These are phyloP conservation scores for Trypanosoma platydactyli DNA, from an alignment of 208 protist species.

Conservation along the genomic window DNA sequence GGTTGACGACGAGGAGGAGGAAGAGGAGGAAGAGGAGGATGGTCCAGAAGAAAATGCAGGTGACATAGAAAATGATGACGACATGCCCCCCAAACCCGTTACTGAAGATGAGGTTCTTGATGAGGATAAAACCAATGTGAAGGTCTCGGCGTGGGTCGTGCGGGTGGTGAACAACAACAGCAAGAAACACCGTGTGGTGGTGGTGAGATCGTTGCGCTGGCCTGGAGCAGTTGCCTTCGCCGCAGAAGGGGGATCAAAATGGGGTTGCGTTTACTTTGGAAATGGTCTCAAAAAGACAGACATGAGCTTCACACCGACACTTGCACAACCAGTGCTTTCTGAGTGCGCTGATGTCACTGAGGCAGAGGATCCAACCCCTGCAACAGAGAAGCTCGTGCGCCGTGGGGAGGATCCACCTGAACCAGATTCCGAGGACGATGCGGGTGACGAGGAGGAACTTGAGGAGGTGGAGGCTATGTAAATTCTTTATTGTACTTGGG, in stretches of 20 bases:
- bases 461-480: slow-evolving; percentile 64
- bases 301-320: slow-evolving; percentile 78
- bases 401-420: slow-evolving; percentile 88
- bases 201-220: slow-evolving; percentile 88
- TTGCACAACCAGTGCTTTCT: slow-evolving; percentile 68
- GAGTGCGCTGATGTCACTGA: slow-evolving; percentile 87
- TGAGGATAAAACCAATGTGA: slow-evolving; percentile 85
- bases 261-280: slow-evolving; percentile 90
- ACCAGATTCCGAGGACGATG: slow-evolving; percentile 86
- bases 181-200: slow-evolving; percentile 80
- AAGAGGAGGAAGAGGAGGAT: slow-evolving; percentile 59
- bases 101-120: slow-evolving; percentile 81
- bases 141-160: slow-evolving; percentile 80
- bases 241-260: slow-evolving; percentile 72
- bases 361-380: slow-evolving; percentile 82
- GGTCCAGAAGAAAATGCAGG: slow-evolving; percentile 9
- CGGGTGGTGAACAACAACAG: slow-evolving; percentile 79
- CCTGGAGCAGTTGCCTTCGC: slow-evolving; percentile 84
- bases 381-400: slow-evolving; percentile 89
- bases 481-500: neutral
- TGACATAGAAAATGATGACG: slow-evolving; percentile 29
- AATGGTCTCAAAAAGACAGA: slow-evolving; percentile 89
- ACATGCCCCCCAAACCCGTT: slow-evolving; percentile 74
- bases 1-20: slow-evolving; percentile 76
- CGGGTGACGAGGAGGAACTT: slow-evolving; percentile 69